Conservation (phyloP, 2,329 filamentous ascomycete genomes). For the Penicillium sp. region DNA sequence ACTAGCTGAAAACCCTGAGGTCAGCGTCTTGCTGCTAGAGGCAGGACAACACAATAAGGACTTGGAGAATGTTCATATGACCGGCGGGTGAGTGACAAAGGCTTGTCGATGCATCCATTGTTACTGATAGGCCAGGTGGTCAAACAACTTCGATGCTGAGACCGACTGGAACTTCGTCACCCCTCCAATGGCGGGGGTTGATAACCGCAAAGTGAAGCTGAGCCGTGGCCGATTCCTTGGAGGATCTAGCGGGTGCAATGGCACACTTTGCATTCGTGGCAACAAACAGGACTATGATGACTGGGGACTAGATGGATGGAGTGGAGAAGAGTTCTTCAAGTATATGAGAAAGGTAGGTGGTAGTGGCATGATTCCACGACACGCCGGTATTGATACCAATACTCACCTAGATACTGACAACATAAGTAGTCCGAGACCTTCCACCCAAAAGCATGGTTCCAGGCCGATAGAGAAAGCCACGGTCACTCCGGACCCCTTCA, state of each 20-base stretch:
- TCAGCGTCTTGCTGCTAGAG: constrained; percentile 47
- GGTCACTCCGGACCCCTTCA: constrained; percentile 54
- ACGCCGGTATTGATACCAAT: background rate
- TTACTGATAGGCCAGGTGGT: constrained; percentile 33
- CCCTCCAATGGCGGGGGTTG: constrained; percentile 39
- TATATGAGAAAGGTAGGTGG: constrained; percentile 54
- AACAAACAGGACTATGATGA: constrained; percentile 52
- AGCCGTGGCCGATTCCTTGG: constrained; percentile 46
- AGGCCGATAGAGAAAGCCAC: constrained; percentile 49
- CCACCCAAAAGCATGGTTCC: constrained; percentile 57
- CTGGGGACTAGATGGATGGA: constrained; percentile 56
- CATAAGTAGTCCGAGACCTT: constrained; percentile 54
- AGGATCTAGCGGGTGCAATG: constrained; percentile 45
- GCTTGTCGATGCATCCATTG: background rate
- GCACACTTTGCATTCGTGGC: constrained; percentile 45
- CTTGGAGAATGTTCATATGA: constrained; percentile 48
- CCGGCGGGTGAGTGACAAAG: constrained; percentile 36
- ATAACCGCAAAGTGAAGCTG: constrained; percentile 43
- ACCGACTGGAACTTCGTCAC: constrained; percentile 49
- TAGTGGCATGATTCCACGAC: background rate
- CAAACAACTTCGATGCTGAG: constrained; percentile 44
- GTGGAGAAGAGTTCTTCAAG: constrained; percentile 55
- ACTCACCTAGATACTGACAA: background rate
- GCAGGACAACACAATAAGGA: constrained; percentile 48
- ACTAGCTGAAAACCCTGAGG: constrained; percentile 45